Evolutionary conservation across 2,329 filamentous ascomycete species (phyloP).

Genomic region (Colletotrichum acutatum): DNA sequence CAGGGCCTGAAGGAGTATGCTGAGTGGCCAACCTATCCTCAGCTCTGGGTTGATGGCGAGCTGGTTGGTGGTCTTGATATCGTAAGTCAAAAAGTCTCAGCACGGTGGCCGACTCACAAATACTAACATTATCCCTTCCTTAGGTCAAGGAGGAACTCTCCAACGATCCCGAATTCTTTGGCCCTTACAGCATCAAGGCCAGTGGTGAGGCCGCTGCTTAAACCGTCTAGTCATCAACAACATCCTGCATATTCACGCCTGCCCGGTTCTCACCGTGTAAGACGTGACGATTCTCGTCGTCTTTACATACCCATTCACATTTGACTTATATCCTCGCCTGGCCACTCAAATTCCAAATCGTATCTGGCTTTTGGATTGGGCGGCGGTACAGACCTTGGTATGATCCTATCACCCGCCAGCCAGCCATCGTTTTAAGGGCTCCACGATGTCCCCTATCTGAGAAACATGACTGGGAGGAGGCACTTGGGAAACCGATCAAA

Average conservation of each 20-base stretch:
- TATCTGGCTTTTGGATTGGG: not conserved
- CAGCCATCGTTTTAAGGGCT: not conserved
- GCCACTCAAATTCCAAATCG: not conserved
- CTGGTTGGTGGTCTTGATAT: constrained; percentile 95
- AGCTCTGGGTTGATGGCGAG: constrained; percentile 92
- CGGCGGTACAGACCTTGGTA: not conserved
- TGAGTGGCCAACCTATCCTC: constrained; percentile 99
- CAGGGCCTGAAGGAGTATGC: constrained; percentile 97
- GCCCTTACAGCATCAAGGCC: constrained; percentile 71
- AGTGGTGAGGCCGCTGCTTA: constrained; percentile 50
- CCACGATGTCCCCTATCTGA: not conserved
- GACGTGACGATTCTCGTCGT: not conserved
- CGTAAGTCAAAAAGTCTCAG: constrained; percentile 66
- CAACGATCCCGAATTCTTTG: constrained; percentile 85
- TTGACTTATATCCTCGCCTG: not conserved
- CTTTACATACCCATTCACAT: constrained; percentile 7
- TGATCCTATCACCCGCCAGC: not conserved
- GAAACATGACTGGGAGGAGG: not conserved
- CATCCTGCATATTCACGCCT: not conserved
- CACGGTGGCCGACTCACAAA: not conserved
- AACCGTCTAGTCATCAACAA: not conserved
- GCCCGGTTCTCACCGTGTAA: not conserved
- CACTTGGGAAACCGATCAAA: not conserved
- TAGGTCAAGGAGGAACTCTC: constrained; percentile 95
- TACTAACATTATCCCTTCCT: constrained; percentile 9